Conservation (phyloP, 371 early-diverging fungal genomes). For the Sporodiniella umbellata region DNA sequence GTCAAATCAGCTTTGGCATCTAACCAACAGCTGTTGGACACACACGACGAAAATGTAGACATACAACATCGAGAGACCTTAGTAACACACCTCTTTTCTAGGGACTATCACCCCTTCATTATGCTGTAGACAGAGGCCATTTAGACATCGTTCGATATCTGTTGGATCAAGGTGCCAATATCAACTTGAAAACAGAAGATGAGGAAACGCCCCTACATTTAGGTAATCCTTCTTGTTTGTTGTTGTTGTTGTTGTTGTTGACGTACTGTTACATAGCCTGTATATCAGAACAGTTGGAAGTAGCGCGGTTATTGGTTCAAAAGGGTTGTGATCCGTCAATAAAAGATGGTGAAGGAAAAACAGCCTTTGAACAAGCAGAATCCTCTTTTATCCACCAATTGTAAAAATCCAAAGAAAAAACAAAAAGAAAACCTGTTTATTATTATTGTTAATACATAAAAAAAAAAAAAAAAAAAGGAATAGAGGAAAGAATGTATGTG, state of each 20-base stretch:
- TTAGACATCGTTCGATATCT: conserved; percentile 23
- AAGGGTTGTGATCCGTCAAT: conserved; percentile 24
- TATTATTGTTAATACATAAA: conserved; percentile 6
- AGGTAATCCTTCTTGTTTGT: conserved; percentile 19
- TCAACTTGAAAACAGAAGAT: conserved; percentile 33
- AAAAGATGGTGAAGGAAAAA: conserved; percentile 30
- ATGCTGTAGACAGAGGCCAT: conserved; percentile 44
- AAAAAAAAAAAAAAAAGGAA: no score
- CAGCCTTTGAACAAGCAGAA: conserved; percentile 36
- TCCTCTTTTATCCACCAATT: conserved; percentile 4
- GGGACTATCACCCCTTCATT: conserved; percentile 43
- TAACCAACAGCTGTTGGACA: conserved; percentile 10
- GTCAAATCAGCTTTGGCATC: conserved; percentile 3
- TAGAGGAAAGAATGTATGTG: no score
- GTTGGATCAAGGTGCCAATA: conserved; percentile 34
- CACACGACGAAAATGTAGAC: conserved; percentile 26
- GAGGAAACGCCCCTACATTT: conserved; percentile 43
- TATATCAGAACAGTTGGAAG: conserved; percentile 37
- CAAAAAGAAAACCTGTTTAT: conserved; percentile 4
- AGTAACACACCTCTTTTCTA: conserved; percentile 1
- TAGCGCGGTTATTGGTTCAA: conserved; percentile 24
- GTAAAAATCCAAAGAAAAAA: not conserved
- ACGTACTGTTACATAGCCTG: conserved; percentile 22
- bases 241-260: not conserved
- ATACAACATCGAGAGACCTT: not conserved